These are phyloP conservation scores for Penicillium sp. DNA, from an alignment of 2,329 filamentous ascomycete species.

Conservation along the genomic window DNA sequence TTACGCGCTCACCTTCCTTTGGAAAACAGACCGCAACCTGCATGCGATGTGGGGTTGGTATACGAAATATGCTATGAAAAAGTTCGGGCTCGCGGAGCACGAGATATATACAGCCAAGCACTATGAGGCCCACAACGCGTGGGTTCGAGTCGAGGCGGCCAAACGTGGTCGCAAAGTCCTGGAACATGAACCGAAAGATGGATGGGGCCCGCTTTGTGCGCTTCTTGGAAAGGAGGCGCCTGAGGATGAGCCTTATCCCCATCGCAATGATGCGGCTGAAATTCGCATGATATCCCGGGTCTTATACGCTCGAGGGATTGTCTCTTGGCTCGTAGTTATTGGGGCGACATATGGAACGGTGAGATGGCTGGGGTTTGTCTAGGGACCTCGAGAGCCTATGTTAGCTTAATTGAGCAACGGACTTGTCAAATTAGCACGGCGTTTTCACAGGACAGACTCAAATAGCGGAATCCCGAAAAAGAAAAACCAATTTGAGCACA, in stretches of 20 bases:
- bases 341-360: neutral
- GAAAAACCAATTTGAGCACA: too few species aligned
- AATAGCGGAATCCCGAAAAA: neutral
- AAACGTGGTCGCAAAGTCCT: slow-evolving; percentile 9
- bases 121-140: slow-evolving; percentile 11
- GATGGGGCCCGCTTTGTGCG: slow-evolving; percentile 8
- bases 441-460: neutral
- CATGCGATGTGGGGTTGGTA: neutral
- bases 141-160: slow-evolving; percentile 4
- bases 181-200: slow-evolving; percentile 8
- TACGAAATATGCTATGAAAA: neutral
- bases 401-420: too few species aligned
- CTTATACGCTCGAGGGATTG: slow-evolving; percentile 5
- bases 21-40: slow-evolving; percentile 11
- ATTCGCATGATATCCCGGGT: slow-evolving; percentile 2
- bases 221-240: slow-evolving; percentile 3
- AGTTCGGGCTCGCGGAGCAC: neutral
- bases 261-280: slow-evolving; percentile 8
- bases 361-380: neutral
- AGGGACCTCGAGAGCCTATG: neutral
- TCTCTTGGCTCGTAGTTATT: slow-evolving; percentile 7
- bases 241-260: slow-evolving; percentile 5
- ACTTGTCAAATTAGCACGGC: neutral
- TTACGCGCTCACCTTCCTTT: slow-evolving; percentile 3
- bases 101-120: slow-evolving; percentile 7